phyloP scores from a whole-genome alignment of 2,329 filamentous ascomycete genomes.

The Sporothrix globosa region DNA sequence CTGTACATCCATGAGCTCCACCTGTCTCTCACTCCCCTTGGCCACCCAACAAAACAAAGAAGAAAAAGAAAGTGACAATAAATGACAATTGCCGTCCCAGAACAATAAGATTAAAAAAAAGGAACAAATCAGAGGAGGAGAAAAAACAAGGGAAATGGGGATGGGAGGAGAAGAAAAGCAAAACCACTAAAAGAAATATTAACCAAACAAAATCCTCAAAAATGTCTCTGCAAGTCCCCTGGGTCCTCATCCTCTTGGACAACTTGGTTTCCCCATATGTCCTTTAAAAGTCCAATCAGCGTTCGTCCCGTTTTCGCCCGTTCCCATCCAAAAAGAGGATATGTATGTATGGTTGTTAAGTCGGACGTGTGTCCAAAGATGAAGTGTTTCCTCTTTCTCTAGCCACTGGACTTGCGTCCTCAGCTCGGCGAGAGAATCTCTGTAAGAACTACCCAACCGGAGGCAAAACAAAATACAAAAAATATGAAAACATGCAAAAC shows the following conservation, averaged over 20 bases:
- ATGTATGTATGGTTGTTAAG: neutral
- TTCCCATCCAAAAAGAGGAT: neutral
- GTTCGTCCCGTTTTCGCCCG: neutral
- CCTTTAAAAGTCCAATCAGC: constrained; percentile 15
- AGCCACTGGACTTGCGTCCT: constrained; percentile 33
- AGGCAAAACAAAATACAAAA: constrained; percentile 5
- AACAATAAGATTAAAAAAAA: constrained; percentile 25
- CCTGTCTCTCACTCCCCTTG: constrained; percentile 28
- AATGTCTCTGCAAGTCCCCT: neutral
- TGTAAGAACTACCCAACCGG: constrained; percentile 24
- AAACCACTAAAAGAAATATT: neutral
- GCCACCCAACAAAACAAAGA: constrained; percentile 29
- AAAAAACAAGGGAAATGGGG: neutral
- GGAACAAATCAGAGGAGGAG: neutral
- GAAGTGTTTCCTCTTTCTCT: constrained; percentile 32
- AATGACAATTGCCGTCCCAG: constrained; percentile 33
- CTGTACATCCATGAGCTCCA: neutral
- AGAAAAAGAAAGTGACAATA: constrained; percentile 25
- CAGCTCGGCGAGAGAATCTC: constrained; percentile 31
- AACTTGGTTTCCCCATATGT: no score
- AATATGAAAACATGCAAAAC: neutral
- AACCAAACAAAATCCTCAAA: constrained; percentile 22
- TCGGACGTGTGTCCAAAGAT: constrained; percentile 32
- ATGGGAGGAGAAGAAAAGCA: neutral
- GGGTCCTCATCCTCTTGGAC: neutral